Base-by-base conservation (phyloP, 495 filamentous ascomycete genomes). In the Aspergillus nidulans region DNA sequence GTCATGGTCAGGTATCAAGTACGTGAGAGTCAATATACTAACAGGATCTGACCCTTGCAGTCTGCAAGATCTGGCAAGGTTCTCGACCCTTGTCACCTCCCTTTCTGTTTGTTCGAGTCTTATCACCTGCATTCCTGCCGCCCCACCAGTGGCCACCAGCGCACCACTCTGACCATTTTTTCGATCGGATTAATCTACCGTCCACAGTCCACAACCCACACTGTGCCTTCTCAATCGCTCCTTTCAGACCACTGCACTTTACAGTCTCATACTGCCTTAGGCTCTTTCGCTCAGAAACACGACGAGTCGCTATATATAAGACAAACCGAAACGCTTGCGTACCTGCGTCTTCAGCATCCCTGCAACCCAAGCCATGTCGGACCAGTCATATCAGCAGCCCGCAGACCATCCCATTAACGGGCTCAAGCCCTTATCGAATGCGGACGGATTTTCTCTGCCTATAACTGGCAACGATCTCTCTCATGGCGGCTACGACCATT, bases 391-490 rank as follows among this genome's bases (percentile, higher is more conserved):
- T 41, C 32, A 57, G 36, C 34, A 58, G 5, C 41, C 30, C 25
- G 32, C 49, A 16, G 56, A 61, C 16, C 49, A 61, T 13, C 56
- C 58, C 26, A 59, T 64, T 55, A 62, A 65, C 45, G 69, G 65
- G 21, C 53, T 73, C 44, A 69, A 69, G 54, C 69, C 68, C 8
- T 41, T 68, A 39, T 71, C 69, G 18, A 71, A 73, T 54, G 65
- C 50, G 12, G 67, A 72, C 23, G 66, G 66, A 19, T 57, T 66
- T 41, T 65, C 66, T 23, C 51, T 72, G 13, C 58, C 64, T 16
- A 64, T 66, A 1, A 70, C 61, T 41, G 69, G 62, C 38, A 60
- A 55, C 51, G 71, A 76, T 16, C 48, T 73, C 39, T 63, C 69
- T 18, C 71, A 66, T 21, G 63, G 65, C 56, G 65, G 60, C 52